phyloP scores from a whole-genome alignment of 257 asterid genomes.

The Pogostemon cablin region DNA sequence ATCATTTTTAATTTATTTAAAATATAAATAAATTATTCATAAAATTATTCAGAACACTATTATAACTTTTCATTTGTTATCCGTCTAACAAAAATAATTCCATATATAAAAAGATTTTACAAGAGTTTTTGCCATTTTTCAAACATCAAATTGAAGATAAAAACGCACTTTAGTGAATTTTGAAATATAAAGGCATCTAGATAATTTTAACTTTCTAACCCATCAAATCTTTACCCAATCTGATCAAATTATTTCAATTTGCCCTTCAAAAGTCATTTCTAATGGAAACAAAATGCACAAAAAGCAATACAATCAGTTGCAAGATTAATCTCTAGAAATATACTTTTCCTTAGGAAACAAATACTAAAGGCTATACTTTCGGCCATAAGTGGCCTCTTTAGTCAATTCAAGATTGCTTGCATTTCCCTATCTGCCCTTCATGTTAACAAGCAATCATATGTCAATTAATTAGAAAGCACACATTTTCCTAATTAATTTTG shows the following conservation, averaged over 20 bases:
- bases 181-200: no score
- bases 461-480: conserved; percentile 45
- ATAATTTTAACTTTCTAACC: not conserved
- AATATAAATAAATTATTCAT: no score
- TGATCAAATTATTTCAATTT: not conserved
- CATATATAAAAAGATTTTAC: no score
- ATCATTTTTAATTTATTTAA: no score
- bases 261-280: conserved; percentile 1
- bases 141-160: no score
- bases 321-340: conserved; percentile 2
- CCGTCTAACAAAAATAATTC: no score
- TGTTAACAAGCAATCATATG: conserved; percentile 53
- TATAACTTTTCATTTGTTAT: no score
- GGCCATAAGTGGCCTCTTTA: conserved; percentile 26
- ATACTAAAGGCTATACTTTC: conserved; percentile 48
- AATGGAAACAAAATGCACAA: not conserved
- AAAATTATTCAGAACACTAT: no score
- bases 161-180: no score
- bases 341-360: conserved; percentile 22
- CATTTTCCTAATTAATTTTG: conserved; percentile 13
- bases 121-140: no score
- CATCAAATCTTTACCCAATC: not conserved
- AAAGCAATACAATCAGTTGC: conserved; percentile 6
- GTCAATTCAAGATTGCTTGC: conserved; percentile 32
- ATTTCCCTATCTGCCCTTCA: not conserved